A percentile compares a stretch with the other conserved stretches of the same genome.
phyloP scores from a whole-genome alignment of 2,329 filamentous ascomycete genomes.

The Exophiala mesophila region DNA sequence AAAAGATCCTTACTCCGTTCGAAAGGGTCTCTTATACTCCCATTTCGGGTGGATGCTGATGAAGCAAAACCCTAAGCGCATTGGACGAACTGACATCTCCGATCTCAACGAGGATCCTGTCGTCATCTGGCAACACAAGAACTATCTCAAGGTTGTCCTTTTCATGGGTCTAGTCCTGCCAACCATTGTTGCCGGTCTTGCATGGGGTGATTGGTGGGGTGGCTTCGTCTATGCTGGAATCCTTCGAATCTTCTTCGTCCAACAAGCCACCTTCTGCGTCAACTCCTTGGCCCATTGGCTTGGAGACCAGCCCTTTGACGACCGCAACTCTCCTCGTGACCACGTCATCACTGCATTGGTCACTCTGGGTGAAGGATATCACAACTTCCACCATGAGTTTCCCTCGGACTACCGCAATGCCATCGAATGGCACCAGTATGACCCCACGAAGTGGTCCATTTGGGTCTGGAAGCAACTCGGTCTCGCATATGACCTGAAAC shows the following conservation, averaged over 20 bases:
- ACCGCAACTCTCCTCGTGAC: conserved; percentile 85
- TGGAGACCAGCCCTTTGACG: conserved; percentile 86
- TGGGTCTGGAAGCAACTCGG: conserved; percentile 79
- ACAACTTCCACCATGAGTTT: conserved; percentile 96
- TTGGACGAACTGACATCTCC: conserved; percentile 81
- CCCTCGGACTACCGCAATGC: conserved; percentile 90
- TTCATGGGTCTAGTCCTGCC: conserved; percentile 74
- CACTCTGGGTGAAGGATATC: conserved; percentile 83
- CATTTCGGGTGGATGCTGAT: conserved; percentile 89
- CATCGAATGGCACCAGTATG: conserved; percentile 86
- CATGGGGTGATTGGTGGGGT: conserved; percentile 76
- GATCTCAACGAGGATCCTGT: conserved; percentile 82
- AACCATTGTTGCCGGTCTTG: conserved; percentile 67
- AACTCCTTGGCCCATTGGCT: conserved; percentile 89
- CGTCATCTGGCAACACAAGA: conserved; percentile 80
- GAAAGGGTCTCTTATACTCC: conserved; percentile 79
- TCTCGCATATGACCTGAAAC: conserved; percentile 80
- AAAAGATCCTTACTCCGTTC: conserved; percentile 86
- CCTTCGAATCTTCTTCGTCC: conserved; percentile 81
- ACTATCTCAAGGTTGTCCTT: conserved; percentile 77
- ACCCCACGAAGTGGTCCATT: conserved; percentile 88
- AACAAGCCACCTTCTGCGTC: conserved; percentile 90
- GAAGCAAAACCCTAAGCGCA: conserved; percentile 87
- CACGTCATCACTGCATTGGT: conserved; percentile 80
- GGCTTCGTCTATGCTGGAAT: conserved; percentile 83